Evolutionary conservation across 441 rosid species (phyloP), one percentile per base, ranked within the genome.

Genomic region (Adansonia rubrostipa): DNA sequence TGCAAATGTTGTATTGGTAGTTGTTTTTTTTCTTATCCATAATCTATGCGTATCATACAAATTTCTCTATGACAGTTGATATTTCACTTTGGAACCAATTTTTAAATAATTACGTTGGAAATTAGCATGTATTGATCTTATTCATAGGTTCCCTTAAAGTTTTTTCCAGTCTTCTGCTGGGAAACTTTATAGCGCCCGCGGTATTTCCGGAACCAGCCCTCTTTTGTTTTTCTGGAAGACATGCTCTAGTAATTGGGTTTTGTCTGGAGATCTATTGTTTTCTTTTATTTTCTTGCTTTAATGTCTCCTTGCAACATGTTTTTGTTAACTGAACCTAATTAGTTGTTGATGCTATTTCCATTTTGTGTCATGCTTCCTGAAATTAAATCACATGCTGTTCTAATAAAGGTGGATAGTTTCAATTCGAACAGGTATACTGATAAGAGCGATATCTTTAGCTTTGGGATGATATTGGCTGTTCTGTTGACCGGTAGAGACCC

Each of bases 401-500:
- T 80, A 73, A 73, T 77, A 40, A 80, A 67, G 75, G 10, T 70
- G 57, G 10, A 42, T 20, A 44, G 22, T 28, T 77, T 77, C 48
- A 22, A 58, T 77, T 82, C 84, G 40, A 48, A 70, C 81, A 96
- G 99, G 88, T 92, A 92, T 48, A 91, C 93, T 0, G 95, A 92
- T 53, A 96, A 93, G 84, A 91, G 97, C 71, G 99, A 96, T 78
- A 83, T 96, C 72, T 96, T 90, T 88, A 93, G 98, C 92, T 96
- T 96, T 28, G 99, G 99, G 85, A 88, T 96, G 92, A 89, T 96
- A 80, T 60, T 96, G 78, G 99, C 90, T 51, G 90, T 92, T 87
- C 86, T 96, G 28, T 81, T 96, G 78, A 94, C 97, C 0, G 98
- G 99, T 72, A 91, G 87, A 83, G 92, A 92, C 77, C 99, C 97